Conservation (phyloP, 164 flowering plant species). For the Euptelea pleiosperma region DNA sequence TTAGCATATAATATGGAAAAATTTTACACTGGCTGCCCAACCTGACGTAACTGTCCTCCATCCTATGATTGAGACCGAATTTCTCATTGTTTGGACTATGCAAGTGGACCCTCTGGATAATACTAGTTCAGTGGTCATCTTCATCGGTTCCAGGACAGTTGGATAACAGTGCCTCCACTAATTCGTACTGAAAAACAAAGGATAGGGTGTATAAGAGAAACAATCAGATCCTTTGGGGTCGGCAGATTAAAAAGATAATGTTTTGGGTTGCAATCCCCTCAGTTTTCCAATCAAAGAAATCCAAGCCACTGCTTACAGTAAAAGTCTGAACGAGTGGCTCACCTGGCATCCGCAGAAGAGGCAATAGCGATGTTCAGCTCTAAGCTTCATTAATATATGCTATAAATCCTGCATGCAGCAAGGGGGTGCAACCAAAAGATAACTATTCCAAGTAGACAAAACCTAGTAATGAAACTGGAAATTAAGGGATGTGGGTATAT, state of each 20-base stretch:
- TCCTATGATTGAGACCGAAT: too few relatives aligned
- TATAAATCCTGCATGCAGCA: slow-evolving; percentile 77
- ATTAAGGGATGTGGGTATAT: too few relatives aligned
- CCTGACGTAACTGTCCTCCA: too few relatives aligned
- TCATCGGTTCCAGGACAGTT: slow-evolving; percentile 81
- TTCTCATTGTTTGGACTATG: too few relatives aligned
- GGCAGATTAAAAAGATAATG: not conserved
- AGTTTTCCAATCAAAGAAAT: not conserved
- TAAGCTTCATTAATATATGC: slow-evolving; percentile 65
- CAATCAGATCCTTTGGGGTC: too few relatives aligned
- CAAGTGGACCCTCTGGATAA: too few relatives aligned
- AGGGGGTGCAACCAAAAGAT: too few relatives aligned
- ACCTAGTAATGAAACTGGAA: too few relatives aligned
- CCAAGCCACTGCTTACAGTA: not conserved
- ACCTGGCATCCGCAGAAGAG: slow-evolving; percentile 96
- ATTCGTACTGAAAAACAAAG: slow-evolving; percentile 64
- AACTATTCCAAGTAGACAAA: too few relatives aligned
- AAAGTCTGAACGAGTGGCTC: slow-evolving; percentile 8
- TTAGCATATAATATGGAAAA: too few relatives aligned
- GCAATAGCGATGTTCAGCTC: slow-evolving; percentile 75
- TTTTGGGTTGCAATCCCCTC: not conserved
- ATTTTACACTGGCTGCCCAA: too few relatives aligned
- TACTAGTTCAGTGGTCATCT: slow-evolving; percentile 69
- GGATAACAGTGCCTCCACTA: slow-evolving; percentile 60
- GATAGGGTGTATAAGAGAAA: not conserved